Evolutionary conservation across 331 rosid genomes (phyloP).

Genomic region (Ulmus americana): DNA sequence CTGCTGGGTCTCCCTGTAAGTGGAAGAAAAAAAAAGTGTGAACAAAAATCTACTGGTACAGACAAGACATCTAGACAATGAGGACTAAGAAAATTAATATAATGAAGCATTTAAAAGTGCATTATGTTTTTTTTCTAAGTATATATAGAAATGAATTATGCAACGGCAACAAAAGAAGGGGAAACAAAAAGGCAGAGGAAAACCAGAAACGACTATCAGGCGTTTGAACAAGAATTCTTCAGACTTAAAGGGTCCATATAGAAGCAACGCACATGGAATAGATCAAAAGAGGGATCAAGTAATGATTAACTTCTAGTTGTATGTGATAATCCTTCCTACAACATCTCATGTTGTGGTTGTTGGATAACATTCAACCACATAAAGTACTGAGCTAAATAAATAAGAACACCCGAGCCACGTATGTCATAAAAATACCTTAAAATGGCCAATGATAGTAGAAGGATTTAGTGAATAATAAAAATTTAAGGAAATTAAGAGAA

Average conservation of each 20-base stretch:
- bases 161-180: too few species aligned
- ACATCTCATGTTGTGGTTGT: neutral
- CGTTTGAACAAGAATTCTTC: neutral
- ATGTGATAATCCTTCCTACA: neutral
- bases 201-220: too few species aligned
- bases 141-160: too few species aligned
- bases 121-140: too few species aligned
- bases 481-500: conserved; percentile 1
- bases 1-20: conserved; percentile 74
- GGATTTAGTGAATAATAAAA: neutral
- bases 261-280: neutral
- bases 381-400: neutral
- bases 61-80: neutral
- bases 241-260: neutral
- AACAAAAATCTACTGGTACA: neutral
- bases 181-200: too few species aligned
- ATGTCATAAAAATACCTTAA: neutral
- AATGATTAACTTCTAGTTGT: neutral
- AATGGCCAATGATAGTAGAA: too few species aligned
- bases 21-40: conserved; percentile 7
- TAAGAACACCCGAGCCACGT: neutral
- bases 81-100: neutral
- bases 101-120: too few species aligned
- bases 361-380: neutral
- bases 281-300: neutral